These are phyloP conservation scores for Ammopiptanthus mongolicus DNA, from an alignment of 306 rosid species.

Conservation along the genomic window DNA sequence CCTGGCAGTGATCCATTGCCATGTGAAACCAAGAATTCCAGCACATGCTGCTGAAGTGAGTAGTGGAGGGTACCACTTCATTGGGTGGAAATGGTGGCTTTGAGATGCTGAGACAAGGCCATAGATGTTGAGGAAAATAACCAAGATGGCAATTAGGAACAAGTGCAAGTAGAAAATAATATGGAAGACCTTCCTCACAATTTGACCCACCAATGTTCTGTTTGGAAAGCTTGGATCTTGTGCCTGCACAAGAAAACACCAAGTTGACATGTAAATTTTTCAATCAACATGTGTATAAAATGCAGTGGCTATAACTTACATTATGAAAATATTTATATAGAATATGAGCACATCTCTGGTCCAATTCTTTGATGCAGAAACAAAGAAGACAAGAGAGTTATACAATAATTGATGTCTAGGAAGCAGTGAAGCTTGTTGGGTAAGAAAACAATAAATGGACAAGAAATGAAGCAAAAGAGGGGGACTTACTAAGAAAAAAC, in stretches of 20 bases:
- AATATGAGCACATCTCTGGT: too few relatives aligned
- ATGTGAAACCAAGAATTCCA: constrained; percentile 41
- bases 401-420: not conserved
- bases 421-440: not conserved
- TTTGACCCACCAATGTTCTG: constrained; percentile 12
- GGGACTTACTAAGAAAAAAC: not conserved
- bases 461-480: constrained; percentile 17
- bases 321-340: not conserved
- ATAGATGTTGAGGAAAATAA: constrained; percentile 26
- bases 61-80: constrained; percentile 53
- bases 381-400: not conserved
- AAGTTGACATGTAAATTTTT: not conserved
- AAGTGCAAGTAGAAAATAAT: constrained; percentile 42
- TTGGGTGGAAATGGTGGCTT: constrained; percentile 37
- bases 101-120: constrained; percentile 28
- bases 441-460: not conserved
- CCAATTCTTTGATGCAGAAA: not conserved
- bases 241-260: constrained; percentile 20
- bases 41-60: constrained; percentile 33
- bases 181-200: constrained; percentile 15
- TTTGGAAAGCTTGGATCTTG: constrained; percentile 26
- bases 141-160: constrained; percentile 27
- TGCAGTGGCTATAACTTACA: not conserved
- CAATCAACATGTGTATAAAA: not conserved
- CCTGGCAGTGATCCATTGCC: constrained; percentile 45